These are phyloP conservation scores for Vigna radiata DNA, from an alignment of 306 rosid genomes.

Conservation along the genomic window DNA sequence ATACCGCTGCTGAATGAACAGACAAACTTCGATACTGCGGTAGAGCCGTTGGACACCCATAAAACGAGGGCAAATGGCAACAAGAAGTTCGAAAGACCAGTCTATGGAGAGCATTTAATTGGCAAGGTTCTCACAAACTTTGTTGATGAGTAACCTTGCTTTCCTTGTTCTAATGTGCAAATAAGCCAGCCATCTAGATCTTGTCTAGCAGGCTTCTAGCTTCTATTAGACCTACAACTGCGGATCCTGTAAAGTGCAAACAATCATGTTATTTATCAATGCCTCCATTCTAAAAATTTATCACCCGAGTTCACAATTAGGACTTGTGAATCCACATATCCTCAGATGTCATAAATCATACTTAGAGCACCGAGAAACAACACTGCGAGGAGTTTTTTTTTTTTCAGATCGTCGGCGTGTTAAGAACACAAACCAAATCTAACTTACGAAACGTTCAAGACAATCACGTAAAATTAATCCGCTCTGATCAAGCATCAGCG, in stretches of 20 bases:
- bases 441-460: constrained; percentile 4
- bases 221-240: constrained; percentile 4
- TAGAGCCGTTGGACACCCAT: constrained; percentile 76
- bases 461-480: constrained; percentile 8
- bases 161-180: constrained; percentile 1
- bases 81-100: constrained; percentile 64
- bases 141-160: constrained; percentile 35
- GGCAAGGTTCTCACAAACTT: constrained; percentile 76
- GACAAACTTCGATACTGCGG: constrained; percentile 88
- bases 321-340: not conserved
- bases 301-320: not conserved
- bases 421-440: not conserved
- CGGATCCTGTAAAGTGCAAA: not conserved
- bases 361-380: not conserved
- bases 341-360: not conserved
- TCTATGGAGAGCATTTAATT: constrained; percentile 87
- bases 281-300: not conserved
- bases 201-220: not conserved
- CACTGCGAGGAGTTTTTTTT: not conserved
- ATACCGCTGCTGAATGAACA: constrained; percentile 47
- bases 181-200: constrained; percentile 16
- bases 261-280: constrained; percentile 7
- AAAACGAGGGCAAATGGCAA: constrained; percentile 61
- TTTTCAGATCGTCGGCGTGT: not conserved
- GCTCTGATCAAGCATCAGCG: constrained; percentile 29